Conservation (phyloP, 176 grass and related monocot species). For the Bothriochloa decipiens region DNA sequence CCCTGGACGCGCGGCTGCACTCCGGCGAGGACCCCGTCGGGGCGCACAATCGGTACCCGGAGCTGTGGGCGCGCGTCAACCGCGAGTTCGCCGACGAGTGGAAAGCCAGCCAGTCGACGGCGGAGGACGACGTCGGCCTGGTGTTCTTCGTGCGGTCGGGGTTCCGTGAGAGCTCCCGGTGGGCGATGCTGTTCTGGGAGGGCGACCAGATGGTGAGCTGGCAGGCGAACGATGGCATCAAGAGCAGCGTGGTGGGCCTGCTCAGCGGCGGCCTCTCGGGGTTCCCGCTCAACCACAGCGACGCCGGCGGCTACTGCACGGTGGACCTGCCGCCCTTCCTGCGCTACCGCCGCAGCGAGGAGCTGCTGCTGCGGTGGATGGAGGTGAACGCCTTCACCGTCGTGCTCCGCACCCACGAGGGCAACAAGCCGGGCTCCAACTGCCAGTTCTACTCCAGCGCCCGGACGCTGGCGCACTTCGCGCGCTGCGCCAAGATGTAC, state of each 20-base stretch:
- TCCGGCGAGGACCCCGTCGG: constrained; percentile 76
- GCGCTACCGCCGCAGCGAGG: constrained; percentile 81
- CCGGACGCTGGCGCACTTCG: constrained; percentile 70
- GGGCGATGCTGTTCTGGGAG: constrained; percentile 99
- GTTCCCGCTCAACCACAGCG: constrained; percentile 94
- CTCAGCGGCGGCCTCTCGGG: constrained; percentile 90
- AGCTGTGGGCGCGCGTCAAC: constrained; percentile 93
- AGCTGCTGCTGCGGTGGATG: constrained; percentile 88
- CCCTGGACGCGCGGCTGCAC: constrained; percentile 79
- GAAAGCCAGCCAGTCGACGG: constrained; percentile 6
- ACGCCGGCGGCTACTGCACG: constrained; percentile 86
- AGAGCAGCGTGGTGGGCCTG: constrained; percentile 92
- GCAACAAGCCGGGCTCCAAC: constrained; percentile 79
- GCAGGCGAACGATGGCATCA: constrained; percentile 93
- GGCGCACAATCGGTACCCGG: constrained; percentile 85
- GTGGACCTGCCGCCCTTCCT: constrained; percentile 83
- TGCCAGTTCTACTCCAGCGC: constrained; percentile 81
- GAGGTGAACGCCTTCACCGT: constrained; percentile 89
- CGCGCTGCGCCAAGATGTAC: constrained; percentile 89
- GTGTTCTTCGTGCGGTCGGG: constrained; percentile 93
- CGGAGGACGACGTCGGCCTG: constrained; percentile 52
- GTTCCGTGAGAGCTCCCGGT: constrained; percentile 74
- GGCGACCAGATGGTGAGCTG: constrained; percentile 99
- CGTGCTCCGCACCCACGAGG: constrained; percentile 93
- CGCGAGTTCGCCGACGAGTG: constrained; percentile 86